These are phyloP conservation scores for Botrytis elliptica DNA, from an alignment of 2,329 filamentous ascomycete species.

Conservation along the genomic window DNA sequence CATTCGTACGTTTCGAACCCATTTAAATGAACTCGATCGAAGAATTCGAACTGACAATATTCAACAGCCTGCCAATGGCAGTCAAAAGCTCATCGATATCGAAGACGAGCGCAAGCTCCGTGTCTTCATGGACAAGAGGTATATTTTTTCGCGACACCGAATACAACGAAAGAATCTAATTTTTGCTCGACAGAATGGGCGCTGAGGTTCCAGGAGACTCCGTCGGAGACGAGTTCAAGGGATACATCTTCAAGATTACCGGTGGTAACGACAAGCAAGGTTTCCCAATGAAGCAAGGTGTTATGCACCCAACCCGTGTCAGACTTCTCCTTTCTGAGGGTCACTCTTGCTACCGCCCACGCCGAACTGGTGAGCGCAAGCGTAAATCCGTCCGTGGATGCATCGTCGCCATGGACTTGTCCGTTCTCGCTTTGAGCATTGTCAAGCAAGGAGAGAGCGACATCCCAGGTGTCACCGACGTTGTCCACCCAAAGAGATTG, in stretches of 20 bases:
- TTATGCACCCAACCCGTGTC: conserved; percentile 98
- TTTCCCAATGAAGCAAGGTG: conserved; percentile 99
- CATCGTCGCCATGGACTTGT: conserved; percentile 95
- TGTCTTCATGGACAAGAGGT: conserved; percentile 97
- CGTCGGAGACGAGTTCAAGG: conserved; percentile 99
- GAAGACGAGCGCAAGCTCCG: conserved; percentile 99
- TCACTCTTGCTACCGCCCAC: conserved; percentile 99
- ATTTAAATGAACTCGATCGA: conserved; percentile 11
- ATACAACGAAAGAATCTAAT: conserved; percentile 12
- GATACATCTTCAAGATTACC: conserved; percentile 99
- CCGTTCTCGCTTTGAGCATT: conserved; percentile 89
- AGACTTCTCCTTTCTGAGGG: conserved; percentile 92
- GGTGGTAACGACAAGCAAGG: conserved; percentile 99
- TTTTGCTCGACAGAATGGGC: conserved; percentile 62
- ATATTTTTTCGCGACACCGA: conserved; percentile 20
- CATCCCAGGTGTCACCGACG: conserved; percentile 94
- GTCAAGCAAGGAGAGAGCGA: conserved; percentile 98
- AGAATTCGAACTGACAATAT: conserved; percentile 28
- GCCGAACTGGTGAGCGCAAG: conserved; percentile 98
- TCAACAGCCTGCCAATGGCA: conserved; percentile 84
- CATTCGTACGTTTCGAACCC: conserved; percentile 36
- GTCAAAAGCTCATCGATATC: conserved; percentile 98
- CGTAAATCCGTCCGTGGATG: conserved; percentile 98
- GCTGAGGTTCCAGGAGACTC: conserved; percentile 90
- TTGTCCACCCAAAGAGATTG: conserved; percentile 97